Evolutionary conservation across 345 rosid species (phyloP).

Genomic region (Chamaenerion angustifolium): DNA sequence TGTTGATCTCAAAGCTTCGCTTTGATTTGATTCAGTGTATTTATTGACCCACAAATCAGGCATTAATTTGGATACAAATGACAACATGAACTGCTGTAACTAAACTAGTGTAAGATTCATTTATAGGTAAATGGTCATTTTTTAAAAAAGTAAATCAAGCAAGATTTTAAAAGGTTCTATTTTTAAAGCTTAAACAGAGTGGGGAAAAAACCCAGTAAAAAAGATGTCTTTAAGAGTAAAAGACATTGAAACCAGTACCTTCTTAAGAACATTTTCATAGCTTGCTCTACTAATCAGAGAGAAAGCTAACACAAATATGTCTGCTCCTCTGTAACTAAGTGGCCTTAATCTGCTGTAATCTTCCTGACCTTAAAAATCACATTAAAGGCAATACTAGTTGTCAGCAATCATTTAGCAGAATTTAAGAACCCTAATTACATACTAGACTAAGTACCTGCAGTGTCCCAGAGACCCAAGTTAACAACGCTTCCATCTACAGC

Average conservation of each 20-base stretch:
- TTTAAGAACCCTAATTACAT: neutral
- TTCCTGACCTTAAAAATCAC: conserved; percentile 61
- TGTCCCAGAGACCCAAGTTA: conserved; percentile 96
- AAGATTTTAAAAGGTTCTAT: too few species aligned
- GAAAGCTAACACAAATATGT: conserved; percentile 81
- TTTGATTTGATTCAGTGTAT: too few species aligned
- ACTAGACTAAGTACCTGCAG: conserved; percentile 56
- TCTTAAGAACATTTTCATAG: conserved; percentile 91
- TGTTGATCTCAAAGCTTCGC: too few species aligned
- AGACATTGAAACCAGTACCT: conserved; percentile 32
- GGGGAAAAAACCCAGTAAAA: neutral
- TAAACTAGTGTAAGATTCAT: too few species aligned
- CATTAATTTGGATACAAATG: too few species aligned
- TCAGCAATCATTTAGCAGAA: neutral
- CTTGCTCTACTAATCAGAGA: conserved; percentile 90
- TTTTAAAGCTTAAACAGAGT: conserved; percentile 7
- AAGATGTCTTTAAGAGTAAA: conserved; percentile 7
- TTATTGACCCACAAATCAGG: too few species aligned
- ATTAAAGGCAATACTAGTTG: conserved; percentile 3
- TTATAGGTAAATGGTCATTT: too few species aligned
- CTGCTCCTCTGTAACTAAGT: conserved; percentile 95
- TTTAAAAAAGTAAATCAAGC: too few species aligned
- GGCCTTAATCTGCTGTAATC: conserved; percentile 98
- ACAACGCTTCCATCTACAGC: conserved; percentile 87
- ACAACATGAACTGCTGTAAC: too few species aligned